phyloP scores from a whole-genome alignment of 2,329 filamentous ascomycete species.

The Fusarium ambrosium region DNA sequence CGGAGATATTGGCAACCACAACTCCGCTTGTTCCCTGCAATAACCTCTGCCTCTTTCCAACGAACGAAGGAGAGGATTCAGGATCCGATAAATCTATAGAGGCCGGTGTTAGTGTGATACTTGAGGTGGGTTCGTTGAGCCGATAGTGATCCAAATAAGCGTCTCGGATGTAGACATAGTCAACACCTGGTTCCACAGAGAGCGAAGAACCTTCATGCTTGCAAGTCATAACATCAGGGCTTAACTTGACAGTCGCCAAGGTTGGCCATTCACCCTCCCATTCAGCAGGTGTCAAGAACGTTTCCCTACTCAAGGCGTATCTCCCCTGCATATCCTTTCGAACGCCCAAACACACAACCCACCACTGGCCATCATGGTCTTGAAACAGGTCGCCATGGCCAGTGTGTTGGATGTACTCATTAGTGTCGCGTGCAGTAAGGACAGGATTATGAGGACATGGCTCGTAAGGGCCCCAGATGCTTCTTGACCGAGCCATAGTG shows the following conservation, averaged over 20 bases:
- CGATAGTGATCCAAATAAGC: not conserved
- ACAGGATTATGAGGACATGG: not conserved
- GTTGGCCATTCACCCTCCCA: slow-evolving; percentile 15
- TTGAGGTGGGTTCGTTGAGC: not conserved
- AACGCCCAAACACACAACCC: slow-evolving; percentile 1
- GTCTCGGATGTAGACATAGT: not conserved
- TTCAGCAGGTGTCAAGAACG: not conserved
- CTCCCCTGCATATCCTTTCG: not conserved
- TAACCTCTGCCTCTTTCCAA: not conserved
- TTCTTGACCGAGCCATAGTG: not conserved
- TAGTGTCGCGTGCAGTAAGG: not conserved
- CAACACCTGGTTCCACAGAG: not conserved
- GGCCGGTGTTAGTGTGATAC: not conserved
- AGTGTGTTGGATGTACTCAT: slow-evolving; percentile 2
- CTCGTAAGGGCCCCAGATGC: slow-evolving; percentile 11
- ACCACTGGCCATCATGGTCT: not conserved
- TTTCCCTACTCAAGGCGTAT: slow-evolving; percentile 6
- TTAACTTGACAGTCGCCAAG: not conserved
- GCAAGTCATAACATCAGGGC: not conserved
- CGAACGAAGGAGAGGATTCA: not conserved
- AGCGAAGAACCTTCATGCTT: not conserved
- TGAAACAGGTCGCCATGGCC: slow-evolving; percentile 11
- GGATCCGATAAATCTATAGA: not conserved
- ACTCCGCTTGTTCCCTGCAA: not conserved
- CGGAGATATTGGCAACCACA: not conserved